Conservation (phyloP, 768 basidiomycete genomes). For the Termitomyces sp. region DNA sequence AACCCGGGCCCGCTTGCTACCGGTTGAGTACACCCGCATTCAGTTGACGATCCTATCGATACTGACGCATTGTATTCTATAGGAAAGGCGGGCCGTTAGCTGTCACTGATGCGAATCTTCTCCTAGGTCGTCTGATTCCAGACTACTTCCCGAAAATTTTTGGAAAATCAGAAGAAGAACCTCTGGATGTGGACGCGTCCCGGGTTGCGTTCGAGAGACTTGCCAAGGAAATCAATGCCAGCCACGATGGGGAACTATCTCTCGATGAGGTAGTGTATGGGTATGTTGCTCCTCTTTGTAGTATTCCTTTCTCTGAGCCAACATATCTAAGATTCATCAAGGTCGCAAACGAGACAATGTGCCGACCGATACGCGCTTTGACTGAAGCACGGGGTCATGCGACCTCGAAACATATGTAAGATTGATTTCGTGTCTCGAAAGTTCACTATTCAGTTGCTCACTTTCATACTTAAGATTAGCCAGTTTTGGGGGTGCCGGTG, state of each 20-base stretch:
- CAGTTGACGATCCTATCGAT: neutral
- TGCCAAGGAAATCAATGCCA: constrained; percentile 64
- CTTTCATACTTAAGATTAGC: constrained; percentile 48
- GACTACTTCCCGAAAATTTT: constrained; percentile 96
- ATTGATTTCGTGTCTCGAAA: constrained; percentile 6
- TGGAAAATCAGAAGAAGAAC: constrained; percentile 82
- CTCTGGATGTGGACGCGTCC: constrained; percentile 74
- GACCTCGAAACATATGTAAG: constrained; percentile 65
- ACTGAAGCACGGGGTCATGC: constrained; percentile 89
- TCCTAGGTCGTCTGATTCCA: constrained; percentile 84
- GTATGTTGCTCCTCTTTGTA: constrained; percentile 26
- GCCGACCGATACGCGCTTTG: constrained; percentile 83
- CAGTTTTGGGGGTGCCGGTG: constrained; percentile 87
- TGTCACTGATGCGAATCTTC: constrained; percentile 88
- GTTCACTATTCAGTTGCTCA: neutral
- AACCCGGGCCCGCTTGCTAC: constrained; percentile 92
- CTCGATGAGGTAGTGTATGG: constrained; percentile 89
- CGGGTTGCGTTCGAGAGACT: constrained; percentile 61
- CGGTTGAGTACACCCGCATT: constrained; percentile 34
- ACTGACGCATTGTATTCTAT: neutral
- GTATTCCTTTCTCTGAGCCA: neutral
- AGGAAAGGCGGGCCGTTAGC: constrained; percentile 91
- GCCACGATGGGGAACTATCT: constrained; percentile 49
- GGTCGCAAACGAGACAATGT: constrained; percentile 97
- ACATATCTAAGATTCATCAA: constrained; percentile 71